phyloP scores from a whole-genome alignment of 1,284 basidiomycete genomes.

The Irpex sp. region DNA sequence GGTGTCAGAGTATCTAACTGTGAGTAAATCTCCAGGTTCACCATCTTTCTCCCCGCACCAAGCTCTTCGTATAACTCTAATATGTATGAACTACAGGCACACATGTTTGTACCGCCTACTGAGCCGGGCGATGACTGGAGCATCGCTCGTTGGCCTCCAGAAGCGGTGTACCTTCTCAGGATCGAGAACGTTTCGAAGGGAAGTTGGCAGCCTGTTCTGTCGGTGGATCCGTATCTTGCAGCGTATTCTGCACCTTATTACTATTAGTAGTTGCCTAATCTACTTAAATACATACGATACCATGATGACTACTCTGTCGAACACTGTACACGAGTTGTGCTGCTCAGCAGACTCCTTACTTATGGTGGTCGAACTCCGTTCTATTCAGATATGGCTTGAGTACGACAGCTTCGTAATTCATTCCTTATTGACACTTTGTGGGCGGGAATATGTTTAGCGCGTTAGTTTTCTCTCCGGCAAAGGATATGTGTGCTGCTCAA shows the following conservation, averaged over 20 bases:
- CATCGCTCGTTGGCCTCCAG: neutral
- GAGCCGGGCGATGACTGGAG: neutral
- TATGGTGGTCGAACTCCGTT: no score
- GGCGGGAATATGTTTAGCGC: no score
- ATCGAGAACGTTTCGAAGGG: neutral
- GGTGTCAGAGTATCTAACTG: neutral
- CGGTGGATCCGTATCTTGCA: neutral
- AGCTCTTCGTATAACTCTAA: neutral
- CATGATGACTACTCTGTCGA: neutral
- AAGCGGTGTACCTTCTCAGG: neutral
- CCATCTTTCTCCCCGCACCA: neutral
- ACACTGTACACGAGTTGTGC: no score
- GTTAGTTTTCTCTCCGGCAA: no score
- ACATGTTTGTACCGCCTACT: neutral
- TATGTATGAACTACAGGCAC: neutral
- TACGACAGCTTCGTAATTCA: no score
- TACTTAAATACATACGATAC: neutral
- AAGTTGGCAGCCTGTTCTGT: neutral
- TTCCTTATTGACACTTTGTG: no score
- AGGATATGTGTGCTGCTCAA: no score
- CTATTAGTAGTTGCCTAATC: neutral
- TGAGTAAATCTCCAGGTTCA: neutral
- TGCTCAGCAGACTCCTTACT: no score
- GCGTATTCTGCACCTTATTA: neutral
- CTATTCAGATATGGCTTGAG: no score